Evolutionary conservation across 1,284 basidiomycete genomes (phyloP).

Genomic region (Heterobasidion annosum): DNA sequence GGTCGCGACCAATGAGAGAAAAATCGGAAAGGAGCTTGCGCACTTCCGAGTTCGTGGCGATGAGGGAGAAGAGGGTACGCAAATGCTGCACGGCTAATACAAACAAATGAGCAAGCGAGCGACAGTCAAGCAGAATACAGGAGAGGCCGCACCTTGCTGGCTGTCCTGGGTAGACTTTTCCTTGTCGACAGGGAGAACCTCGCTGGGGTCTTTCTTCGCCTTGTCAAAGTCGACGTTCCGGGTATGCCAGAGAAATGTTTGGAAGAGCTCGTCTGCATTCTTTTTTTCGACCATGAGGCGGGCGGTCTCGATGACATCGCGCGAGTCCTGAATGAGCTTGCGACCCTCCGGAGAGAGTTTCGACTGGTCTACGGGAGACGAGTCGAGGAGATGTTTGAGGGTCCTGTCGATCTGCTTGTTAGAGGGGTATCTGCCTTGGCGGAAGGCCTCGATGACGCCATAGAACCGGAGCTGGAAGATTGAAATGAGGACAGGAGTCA

Average conservation of each 20-base stretch:
- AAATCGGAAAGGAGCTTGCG: constrained; percentile 84
- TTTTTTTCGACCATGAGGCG: constrained; percentile 68
- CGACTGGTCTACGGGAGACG: constrained; percentile 59
- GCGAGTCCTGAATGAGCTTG: constrained; percentile 67
- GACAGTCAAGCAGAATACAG: not conserved
- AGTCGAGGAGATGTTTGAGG: constrained; percentile 55
- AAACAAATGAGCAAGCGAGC: constrained; percentile 1
- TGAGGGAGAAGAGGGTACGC: constrained; percentile 65
- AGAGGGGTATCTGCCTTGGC: constrained; percentile 69
- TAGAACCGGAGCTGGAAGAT: constrained; percentile 51
- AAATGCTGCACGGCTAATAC: constrained; percentile 67
- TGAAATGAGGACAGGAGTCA: not conserved
- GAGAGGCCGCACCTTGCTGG: constrained; percentile 35
- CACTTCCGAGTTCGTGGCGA: constrained; percentile 87
- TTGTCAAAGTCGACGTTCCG: constrained; percentile 40
- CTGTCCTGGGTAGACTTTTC: constrained; percentile 52
- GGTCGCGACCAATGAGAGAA: constrained; percentile 76
- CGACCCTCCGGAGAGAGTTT: constrained; percentile 73
- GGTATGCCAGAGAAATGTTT: constrained; percentile 79
- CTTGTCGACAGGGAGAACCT: constrained; percentile 41
- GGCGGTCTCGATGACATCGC: constrained; percentile 65
- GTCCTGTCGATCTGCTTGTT: constrained; percentile 75
- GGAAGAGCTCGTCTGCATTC: constrained; percentile 86
- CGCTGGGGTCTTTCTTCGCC: constrained; percentile 33
- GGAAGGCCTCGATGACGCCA: constrained; percentile 72